Evolutionary conservation across 768 basidiomycete genomes (phyloP).

Genomic region (Lactarius deliciosus): DNA sequence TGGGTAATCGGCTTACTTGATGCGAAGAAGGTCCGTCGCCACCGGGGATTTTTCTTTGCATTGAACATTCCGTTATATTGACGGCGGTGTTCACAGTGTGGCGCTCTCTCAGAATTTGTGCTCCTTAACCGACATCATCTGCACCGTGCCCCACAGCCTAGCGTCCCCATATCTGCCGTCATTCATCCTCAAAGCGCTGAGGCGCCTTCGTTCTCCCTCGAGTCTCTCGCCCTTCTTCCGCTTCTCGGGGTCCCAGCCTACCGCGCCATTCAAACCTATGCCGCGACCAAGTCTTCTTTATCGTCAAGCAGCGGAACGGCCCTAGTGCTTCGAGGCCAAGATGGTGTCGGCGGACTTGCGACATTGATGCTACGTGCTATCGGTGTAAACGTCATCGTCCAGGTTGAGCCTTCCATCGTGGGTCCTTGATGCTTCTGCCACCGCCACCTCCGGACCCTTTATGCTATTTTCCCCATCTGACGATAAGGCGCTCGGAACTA

Average conservation of each 20-base stretch:
- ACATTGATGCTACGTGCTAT: conserved; percentile 70
- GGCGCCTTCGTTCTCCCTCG: conserved; percentile 26
- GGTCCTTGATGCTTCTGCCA: conserved; percentile 39
- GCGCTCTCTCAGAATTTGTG: conserved; percentile 88
- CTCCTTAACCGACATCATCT: conserved; percentile 77
- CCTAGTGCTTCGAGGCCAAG: conserved; percentile 74
- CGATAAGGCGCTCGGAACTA: conserved; percentile 31
- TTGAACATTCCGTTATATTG: conserved; percentile 26
- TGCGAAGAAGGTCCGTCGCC: conserved; percentile 62
- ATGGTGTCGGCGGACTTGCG: conserved; percentile 72
- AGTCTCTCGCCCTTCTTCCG: conserved; percentile 68
- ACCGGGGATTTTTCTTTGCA: conserved; percentile 12
- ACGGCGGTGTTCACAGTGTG: conserved; percentile 50
- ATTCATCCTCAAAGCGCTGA: conserved; percentile 30
- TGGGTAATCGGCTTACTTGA: conserved; percentile 85
- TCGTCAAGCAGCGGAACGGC: conserved; percentile 34
- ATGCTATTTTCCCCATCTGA: conserved; percentile 34
- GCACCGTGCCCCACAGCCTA: conserved; percentile 62
- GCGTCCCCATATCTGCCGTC: conserved; percentile 35
- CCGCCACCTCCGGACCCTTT: conserved; percentile 31
- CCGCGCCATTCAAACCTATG: conserved; percentile 66
- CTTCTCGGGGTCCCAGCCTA: conserved; percentile 79
- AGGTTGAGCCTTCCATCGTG: conserved; percentile 48
- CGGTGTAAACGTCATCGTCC: conserved; percentile 76
- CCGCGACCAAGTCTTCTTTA: conserved; percentile 26